Evolutionary conservation across 1,139 yeast species (phyloP), one percentile per base, ranked within the genome.

Genomic region (Hanseniaspora gamundiae): DNA sequence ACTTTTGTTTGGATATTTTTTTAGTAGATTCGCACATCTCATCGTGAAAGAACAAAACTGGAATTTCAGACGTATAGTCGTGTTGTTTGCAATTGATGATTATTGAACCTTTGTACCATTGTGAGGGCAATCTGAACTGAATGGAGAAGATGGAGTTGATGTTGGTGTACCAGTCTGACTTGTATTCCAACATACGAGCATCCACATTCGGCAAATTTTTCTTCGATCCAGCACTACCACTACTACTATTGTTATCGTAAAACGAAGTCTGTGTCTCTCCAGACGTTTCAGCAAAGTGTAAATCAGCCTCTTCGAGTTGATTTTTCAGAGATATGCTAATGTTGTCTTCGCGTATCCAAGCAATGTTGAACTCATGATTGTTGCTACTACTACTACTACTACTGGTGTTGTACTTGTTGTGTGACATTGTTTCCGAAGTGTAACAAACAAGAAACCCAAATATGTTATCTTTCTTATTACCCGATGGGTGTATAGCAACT

Each of bases 11-110:
- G 51, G 78, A 80, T 51, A 74, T 80, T 49, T 71, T 63, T 45
- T 73, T 66, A 0, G 94, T 85, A 38, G 93, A 80, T 7, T 84
- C 78, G 22, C 82, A 76, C 54, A 84, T 91, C 47, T 84, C 80
- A 58, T 93, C 98, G 61, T 91, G 97, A 67, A 93, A 88, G 61
- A 87, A 91, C 39, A 91, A 59, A 8, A 87, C 80, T 0, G 97
- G 96, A 14, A 80, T 57, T 48, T 76, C 74, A 35, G 83, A 81
- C 41, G 80, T 83, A 42, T 74, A 78, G 5, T 45, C 49, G n/a
- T 62, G 47, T 14, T 52, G 53, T 49, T 76, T 73, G 4, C 85
- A 73, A 61, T 86, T 81, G 40, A 88, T 64, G 2, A 86, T 68
- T 17, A 88, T 66, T 0, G 94, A 83, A 0, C 99, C 99, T 64